These are phyloP conservation scores for Phylloporus sp. DNA, from an alignment of 768 basidiomycete species.

Conservation along the genomic window DNA sequence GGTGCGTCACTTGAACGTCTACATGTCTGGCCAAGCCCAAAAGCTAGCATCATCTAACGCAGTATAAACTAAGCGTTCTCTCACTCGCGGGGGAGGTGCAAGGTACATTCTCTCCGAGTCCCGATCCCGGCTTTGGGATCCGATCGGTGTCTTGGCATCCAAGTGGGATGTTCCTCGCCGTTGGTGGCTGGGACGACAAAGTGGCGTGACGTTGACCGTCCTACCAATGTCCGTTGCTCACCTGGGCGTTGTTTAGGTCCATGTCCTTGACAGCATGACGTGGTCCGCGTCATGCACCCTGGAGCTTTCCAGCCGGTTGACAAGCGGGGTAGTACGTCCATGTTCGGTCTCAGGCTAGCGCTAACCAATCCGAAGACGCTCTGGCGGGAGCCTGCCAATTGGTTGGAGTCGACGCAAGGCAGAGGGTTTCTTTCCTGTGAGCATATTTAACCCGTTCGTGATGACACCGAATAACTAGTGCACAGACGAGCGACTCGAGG, in stretches of 20 bases:
- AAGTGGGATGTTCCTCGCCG: conserved; percentile 70
- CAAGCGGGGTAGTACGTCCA: conserved; percentile 49
- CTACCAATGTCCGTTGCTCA: conserved; percentile 1
- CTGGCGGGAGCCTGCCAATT: conserved; percentile 83
- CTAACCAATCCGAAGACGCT: conserved; percentile 45
- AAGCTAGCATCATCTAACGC: not conserved
- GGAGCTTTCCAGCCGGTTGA: conserved; percentile 55
- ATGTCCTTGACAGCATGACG: conserved; percentile 68
- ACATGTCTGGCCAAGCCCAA: not conserved
- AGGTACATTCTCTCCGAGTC: conserved; percentile 62
- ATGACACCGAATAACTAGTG: not conserved
- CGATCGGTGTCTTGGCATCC: conserved; percentile 83
- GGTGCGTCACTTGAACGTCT: conserved; percentile 37
- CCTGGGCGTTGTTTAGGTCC: conserved; percentile 42
- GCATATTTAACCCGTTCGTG: conserved; percentile 11
- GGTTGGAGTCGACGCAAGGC: conserved; percentile 79
- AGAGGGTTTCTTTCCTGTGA: conserved; percentile 85
- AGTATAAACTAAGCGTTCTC: conserved; percentile 77
- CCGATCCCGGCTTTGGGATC: conserved; percentile 82
- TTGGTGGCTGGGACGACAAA: conserved; percentile 89
- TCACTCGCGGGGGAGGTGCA: conserved; percentile 60
- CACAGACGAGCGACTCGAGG: conserved; percentile 60
- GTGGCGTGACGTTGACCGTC: conserved; percentile 32
- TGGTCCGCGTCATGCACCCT: conserved; percentile 67
- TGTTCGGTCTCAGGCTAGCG: not conserved